Percentiles rank a stretch among this genome's conserved stretches.
Evolutionary conservation across 164 flowering plant genomes (phyloP).

Genomic region (Kingdonia uniflora): DNA sequence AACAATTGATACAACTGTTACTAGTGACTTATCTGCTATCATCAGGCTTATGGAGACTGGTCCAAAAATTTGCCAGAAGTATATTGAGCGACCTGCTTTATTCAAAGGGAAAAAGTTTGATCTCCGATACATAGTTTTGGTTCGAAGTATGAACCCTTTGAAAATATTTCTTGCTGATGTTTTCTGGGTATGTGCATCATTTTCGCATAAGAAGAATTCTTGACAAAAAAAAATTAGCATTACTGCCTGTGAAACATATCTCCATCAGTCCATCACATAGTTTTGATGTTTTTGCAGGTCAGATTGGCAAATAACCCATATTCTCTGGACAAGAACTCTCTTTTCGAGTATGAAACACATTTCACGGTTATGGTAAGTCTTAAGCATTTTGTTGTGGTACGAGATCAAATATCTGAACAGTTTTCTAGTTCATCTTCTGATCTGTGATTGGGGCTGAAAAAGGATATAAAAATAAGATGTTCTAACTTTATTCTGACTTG

Average conservation of each 20-base stretch:
- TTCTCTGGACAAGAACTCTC: slow-evolving; percentile 61
- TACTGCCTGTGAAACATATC: too few relatives aligned
- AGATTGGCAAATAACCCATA: slow-evolving; percentile 86
- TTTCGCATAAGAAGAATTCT: too few relatives aligned
- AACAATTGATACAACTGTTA: slow-evolving; percentile 92
- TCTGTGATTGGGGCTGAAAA: too few relatives aligned
- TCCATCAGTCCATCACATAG: not conserved
- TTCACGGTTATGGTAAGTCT: slow-evolving; percentile 93
- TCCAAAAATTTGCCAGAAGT: slow-evolving; percentile 97
- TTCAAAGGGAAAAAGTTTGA: slow-evolving; percentile 85
- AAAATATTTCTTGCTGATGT: slow-evolving; percentile 76
- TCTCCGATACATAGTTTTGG: slow-evolving; percentile 84
- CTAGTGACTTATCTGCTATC: slow-evolving; percentile 74
- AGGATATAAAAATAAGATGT: too few relatives aligned
- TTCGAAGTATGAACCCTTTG: slow-evolving; percentile 79
- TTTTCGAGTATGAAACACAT: slow-evolving; percentile 91
- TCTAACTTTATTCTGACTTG: too few relatives aligned
- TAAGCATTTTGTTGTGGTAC: not conserved
- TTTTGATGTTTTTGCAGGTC: slow-evolving; percentile 40
- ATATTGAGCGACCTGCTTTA: slow-evolving; percentile 89
- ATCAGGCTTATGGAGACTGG: slow-evolving; percentile 99
- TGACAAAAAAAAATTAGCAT: too few relatives aligned
- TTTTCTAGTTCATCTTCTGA: not conserved
- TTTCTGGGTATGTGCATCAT: slow-evolving; percentile 68
- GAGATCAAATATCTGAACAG: not conserved